These are phyloP conservation scores for Pleurotus tuber-regium DNA, from an alignment of 768 basidiomycete species.

Conservation along the genomic window DNA sequence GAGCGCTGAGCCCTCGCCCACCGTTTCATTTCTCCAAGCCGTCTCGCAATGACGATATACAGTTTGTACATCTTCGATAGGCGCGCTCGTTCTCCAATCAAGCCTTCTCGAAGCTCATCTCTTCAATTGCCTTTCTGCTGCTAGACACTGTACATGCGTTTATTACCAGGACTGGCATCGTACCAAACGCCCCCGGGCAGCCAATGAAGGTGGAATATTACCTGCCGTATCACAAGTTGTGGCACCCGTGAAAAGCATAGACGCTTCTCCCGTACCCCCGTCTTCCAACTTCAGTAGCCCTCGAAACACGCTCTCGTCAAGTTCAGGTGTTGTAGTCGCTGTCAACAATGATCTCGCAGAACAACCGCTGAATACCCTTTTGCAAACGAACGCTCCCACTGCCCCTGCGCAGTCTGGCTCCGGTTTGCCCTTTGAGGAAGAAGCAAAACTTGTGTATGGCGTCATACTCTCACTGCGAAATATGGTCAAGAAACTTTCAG, in stretches of 20 bases:
- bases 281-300: conserved; percentile 51
- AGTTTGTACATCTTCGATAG: conserved; percentile 94
- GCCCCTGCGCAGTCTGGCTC: conserved; percentile 34
- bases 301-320: conserved; percentile 62
- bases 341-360: conserved; percentile 39
- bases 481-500: conserved; percentile 93
- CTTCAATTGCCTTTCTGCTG: conserved; percentile 11
- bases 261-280: conserved; percentile 24
- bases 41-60: conserved; percentile 73
- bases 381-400: conserved; percentile 32
- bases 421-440: conserved; percentile 91
- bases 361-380: conserved; percentile 32
- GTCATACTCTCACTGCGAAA: conserved; percentile 88
- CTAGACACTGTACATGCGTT: conserved; percentile 86
- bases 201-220: conserved; percentile 70
- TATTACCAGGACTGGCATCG: conserved; percentile 98
- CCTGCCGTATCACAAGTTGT: conserved; percentile 79
- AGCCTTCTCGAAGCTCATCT: conserved; percentile 3
- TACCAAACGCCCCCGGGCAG: conserved; percentile 67
- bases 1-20: no score
- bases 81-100: conserved; percentile 33
- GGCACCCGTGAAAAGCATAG: conserved; percentile 21
- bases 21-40: neutral
- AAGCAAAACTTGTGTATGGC: conserved; percentile 96
- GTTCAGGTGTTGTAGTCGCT: conserved; percentile 69